These are phyloP conservation scores for Meyerozyma smithsonii DNA, from an alignment of 1,139 yeast species.

Conservation along the genomic window DNA sequence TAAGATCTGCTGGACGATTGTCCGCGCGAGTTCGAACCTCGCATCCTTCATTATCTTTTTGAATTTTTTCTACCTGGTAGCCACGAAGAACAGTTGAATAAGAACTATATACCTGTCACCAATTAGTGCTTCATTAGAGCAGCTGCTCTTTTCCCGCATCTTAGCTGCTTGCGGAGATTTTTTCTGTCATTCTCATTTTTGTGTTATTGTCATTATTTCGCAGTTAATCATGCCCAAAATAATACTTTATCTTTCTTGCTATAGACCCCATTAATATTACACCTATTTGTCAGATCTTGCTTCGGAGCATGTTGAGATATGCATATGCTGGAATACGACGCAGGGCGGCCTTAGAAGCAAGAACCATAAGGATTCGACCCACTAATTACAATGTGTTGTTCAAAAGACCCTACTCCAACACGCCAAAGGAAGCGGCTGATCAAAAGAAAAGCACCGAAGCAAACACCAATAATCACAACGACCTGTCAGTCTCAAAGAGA, in stretches of 20 bases:
- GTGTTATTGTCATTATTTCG: background rate
- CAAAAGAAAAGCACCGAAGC: background rate
- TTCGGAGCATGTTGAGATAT: background rate
- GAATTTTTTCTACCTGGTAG: too few relatives aligned
- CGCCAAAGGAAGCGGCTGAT: background rate
- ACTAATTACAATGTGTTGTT: background rate
- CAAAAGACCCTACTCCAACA: background rate
- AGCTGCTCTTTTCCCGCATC: too few relatives aligned
- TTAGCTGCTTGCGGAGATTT: too few relatives aligned
- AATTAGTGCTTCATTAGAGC: too few relatives aligned
- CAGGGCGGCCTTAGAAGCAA: background rate
- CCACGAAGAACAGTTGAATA: too few relatives aligned
- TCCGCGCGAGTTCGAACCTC: constrained; percentile 89
- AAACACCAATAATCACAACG: background rate
- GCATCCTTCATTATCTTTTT: constrained; percentile 63
- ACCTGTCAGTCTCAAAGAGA: background rate
- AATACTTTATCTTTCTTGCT: too few relatives aligned
- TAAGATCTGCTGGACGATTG: constrained; percentile 51
- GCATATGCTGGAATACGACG: background rate
- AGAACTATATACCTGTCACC: too few relatives aligned
- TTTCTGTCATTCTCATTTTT: too few relatives aligned
- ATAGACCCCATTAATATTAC: too few relatives aligned
- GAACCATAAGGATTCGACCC: background rate
- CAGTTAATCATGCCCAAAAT: too few relatives aligned
- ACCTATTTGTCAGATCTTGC: background rate